These are phyloP conservation scores for Amaranthus hypochondriacus DNA, from an alignment of 148 eudicot species.

Conservation along the genomic window DNA sequence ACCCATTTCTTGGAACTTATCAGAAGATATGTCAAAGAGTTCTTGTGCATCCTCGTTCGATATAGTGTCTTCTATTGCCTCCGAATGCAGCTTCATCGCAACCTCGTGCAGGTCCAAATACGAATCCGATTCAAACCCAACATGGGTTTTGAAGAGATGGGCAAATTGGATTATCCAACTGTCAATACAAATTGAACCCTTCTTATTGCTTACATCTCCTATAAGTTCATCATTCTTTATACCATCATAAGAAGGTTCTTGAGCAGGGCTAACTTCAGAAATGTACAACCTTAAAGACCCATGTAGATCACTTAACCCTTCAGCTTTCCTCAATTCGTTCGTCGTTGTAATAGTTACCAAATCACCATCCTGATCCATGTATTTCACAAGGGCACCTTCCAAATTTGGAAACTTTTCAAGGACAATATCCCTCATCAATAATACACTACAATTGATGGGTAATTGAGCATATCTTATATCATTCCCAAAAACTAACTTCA, in stretches of 20 bases:
- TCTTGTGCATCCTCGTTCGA: conserved; percentile 80
- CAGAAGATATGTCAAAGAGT: conserved; percentile 76
- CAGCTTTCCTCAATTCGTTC: conserved; percentile 82
- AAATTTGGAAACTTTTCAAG: conserved; percentile 73
- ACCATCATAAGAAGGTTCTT: conserved; percentile 69
- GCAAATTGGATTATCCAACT: conserved; percentile 92
- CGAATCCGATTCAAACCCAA: conserved; percentile 88
- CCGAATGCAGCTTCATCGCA: conserved; percentile 84
- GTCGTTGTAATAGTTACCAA: conserved; percentile 82
- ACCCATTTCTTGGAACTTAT: conserved; percentile 88
- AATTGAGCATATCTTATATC: conserved; percentile 84
- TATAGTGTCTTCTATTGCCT: conserved; percentile 84
- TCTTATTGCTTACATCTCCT: conserved; percentile 24
- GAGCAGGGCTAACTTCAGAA: conserved; percentile 75
- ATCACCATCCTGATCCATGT: conserved; percentile 86
- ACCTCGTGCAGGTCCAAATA: conserved; percentile 83
- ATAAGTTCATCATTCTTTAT: conserved; percentile 23
- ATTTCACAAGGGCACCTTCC: conserved; percentile 80
- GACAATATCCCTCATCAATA: conserved; percentile 67
- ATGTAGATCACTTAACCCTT: conserved; percentile 45
- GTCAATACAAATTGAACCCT: conserved; percentile 45
- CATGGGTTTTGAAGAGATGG: conserved; percentile 77
- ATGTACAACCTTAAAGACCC: conserved; percentile 71
- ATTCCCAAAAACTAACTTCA: conserved; percentile 77
- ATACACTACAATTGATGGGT: conserved; percentile 51